phyloP scores from a whole-genome alignment of 2,329 filamentous ascomycete species.

The Colletotrichum sojae region DNA sequence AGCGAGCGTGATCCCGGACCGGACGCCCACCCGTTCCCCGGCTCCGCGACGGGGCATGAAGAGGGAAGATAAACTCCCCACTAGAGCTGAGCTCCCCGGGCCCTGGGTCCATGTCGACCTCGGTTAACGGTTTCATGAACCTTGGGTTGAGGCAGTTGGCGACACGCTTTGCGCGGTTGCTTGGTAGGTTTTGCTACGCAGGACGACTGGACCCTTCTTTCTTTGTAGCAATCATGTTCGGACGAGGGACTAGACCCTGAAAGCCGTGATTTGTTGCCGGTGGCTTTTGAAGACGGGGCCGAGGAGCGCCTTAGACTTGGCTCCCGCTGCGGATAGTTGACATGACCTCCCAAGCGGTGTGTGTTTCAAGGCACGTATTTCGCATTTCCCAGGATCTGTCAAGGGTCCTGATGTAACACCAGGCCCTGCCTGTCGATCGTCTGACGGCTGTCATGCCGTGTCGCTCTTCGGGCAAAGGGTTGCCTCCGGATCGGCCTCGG shows the following conservation, averaged over 20 bases:
- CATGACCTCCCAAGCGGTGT: too few species aligned
- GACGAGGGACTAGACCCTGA: not conserved
- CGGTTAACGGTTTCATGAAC: slow-evolving; percentile 14
- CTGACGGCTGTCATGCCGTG: slow-evolving; percentile 8
- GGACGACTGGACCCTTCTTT: not conserved
- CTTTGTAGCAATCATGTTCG: not conserved
- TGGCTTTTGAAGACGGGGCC: not conserved
- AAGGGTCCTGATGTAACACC: not conserved
- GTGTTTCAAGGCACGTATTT: not conserved
- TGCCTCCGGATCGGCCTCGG: slow-evolving; percentile 4
- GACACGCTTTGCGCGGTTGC: slow-evolving; percentile 11
- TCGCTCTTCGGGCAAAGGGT: not conserved
- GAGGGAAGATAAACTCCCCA: not conserved
- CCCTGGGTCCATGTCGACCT: slow-evolving; percentile 4
- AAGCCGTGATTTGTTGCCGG: slow-evolving; percentile 9
- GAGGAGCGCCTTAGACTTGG: not conserved
- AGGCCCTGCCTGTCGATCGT: not conserved
- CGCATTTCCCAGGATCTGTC: not conserved
- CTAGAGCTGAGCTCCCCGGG: slow-evolving; percentile 1
- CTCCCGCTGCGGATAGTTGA: not conserved
- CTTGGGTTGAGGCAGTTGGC: slow-evolving; percentile 10
- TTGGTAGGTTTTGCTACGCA: not conserved
- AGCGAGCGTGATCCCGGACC: slow-evolving; percentile 3
- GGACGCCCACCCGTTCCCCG: slow-evolving; percentile 8
- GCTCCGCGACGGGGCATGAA: not conserved